A percentile compares a stretch with the other conserved stretches of the same genome.
Evolutionary conservation across 2,329 filamentous ascomycete genomes (phyloP).

Genomic region (Geosmithia flava): DNA sequence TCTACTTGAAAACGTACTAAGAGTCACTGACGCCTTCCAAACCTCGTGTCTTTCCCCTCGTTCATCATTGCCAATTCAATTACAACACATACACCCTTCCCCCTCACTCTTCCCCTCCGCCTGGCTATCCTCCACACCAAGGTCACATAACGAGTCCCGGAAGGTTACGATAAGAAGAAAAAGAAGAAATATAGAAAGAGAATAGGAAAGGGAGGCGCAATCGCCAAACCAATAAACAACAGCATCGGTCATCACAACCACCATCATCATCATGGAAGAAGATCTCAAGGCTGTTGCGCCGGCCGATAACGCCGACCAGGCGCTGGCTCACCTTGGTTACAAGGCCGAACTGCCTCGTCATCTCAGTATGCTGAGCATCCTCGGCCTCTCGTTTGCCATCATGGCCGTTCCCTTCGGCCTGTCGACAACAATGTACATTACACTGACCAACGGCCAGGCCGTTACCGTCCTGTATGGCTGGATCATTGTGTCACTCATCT

Average conservation of each 20-base stretch:
- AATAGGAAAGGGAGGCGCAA: neutral
- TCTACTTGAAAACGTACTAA: neutral
- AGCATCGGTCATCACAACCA: neutral
- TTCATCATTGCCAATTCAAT: too few relatives aligned
- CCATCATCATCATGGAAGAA: neutral
- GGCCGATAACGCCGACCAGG: constrained; percentile 20
- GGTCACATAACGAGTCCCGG: neutral
- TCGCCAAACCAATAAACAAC: neutral
- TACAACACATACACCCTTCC: neutral
- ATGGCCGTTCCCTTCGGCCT: constrained; percentile 38
- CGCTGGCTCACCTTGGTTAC: constrained; percentile 34
- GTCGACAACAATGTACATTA: constrained; percentile 32
- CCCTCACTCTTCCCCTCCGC: neutral
- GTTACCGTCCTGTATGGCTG: constrained; percentile 66
- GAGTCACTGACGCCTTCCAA: neutral
- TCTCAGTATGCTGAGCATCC: constrained; percentile 35
- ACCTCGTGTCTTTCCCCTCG: neutral
- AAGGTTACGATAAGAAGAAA: neutral
- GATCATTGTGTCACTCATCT: constrained; percentile 51
- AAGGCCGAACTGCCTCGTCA: constrained; percentile 35
- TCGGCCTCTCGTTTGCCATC: constrained; percentile 37
- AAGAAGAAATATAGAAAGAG: neutral
- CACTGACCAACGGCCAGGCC: constrained; percentile 59
- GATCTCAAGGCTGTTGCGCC: neutral
- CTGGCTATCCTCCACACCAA: neutral